These are phyloP conservation scores for Polygonum aviculare DNA, from an alignment of 148 eudicot species.

Conservation along the genomic window DNA sequence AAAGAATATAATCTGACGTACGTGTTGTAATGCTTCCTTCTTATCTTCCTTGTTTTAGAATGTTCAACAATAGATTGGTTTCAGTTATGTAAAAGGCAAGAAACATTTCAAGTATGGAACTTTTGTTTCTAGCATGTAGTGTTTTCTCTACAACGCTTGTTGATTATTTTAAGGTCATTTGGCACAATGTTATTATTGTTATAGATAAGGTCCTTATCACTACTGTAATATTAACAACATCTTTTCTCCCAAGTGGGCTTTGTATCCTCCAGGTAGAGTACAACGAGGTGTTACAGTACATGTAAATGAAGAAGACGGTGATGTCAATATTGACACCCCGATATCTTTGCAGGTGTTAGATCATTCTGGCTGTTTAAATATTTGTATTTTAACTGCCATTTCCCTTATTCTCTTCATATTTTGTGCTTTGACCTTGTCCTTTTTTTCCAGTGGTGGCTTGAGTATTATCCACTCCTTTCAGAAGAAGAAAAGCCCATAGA, in stretches of 20 bases:
- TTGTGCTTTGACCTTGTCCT: constrained; percentile 2
- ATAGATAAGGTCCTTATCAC: background rate
- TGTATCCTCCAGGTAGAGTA: constrained; percentile 99
- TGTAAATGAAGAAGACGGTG: constrained; percentile 95
- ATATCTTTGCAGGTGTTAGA: constrained; percentile 73
- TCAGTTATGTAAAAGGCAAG: background rate
- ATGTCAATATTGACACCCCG: constrained; percentile 84
- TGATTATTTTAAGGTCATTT: background rate
- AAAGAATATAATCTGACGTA: background rate
- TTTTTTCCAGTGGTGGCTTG: constrained; percentile 90
- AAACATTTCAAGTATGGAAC: background rate
- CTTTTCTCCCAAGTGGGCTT: constrained; percentile 65
- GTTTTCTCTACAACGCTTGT: background rate
- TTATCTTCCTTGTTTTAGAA: background rate
- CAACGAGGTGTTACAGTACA: constrained; percentile 95
- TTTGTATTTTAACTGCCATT: background rate
- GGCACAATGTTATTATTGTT: background rate
- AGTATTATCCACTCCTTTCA: constrained; percentile 77
- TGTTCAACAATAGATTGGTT: background rate
- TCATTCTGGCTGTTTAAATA: background rate
- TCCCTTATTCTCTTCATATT: background rate
- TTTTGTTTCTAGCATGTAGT: background rate
- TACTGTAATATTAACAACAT: background rate
- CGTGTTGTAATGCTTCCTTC: background rate
- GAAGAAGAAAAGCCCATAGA: constrained; percentile 89